Percentiles rank a stretch among this genome's conserved stretches.
Conservation (phyloP, 2,329 filamentous ascomycete genomes). For the Neofusicoccum ribis region DNA sequence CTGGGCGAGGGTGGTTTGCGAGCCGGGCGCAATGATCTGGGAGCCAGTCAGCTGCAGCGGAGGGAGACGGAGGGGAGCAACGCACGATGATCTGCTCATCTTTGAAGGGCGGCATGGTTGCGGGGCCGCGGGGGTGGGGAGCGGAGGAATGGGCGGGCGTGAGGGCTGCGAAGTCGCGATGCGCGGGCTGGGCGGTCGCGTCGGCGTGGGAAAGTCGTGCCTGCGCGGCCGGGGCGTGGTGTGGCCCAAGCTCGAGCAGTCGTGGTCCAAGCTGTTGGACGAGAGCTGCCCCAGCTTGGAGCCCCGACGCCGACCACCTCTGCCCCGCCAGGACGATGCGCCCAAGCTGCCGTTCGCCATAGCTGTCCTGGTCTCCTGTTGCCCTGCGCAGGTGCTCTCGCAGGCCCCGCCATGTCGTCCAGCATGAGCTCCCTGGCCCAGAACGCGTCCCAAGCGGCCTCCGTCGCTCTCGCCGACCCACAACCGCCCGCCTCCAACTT, state of each 20-base stretch:
- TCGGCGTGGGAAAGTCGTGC: slow-evolving; percentile 15
- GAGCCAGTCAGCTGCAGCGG: not conserved
- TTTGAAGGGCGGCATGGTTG: slow-evolving; percentile 45
- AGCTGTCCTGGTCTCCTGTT: not conserved
- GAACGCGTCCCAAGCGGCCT: not conserved
- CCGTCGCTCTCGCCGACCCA: slow-evolving; percentile 9
- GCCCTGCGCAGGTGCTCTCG: not conserved
- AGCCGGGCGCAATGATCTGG: slow-evolving; percentile 75
- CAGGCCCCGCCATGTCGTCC: not conserved
- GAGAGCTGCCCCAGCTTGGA: slow-evolving; percentile 8
- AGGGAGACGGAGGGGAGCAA: not conserved
- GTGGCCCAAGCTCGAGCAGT: not conserved
- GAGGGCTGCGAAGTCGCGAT: slow-evolving; percentile 10
- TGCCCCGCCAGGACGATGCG: not conserved
- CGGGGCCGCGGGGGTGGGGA: not conserved
- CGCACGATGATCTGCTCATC: slow-evolving; percentile 48
- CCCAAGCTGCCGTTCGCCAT: not conserved
- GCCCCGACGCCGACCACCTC: not conserved
- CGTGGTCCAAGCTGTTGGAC: slow-evolving; percentile 9
- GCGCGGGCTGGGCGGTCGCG: slow-evolving; percentile 13
- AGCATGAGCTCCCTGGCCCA: not conserved
- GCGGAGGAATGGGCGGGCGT: not conserved
- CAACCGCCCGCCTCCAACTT: slow-evolving; percentile 30
- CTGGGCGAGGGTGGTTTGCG: slow-evolving; percentile 86
- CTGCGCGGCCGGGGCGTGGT: not conserved